These are phyloP conservation scores for Populus ilicifolia DNA, from an alignment of 345 rosid species.

Conservation along the genomic window DNA sequence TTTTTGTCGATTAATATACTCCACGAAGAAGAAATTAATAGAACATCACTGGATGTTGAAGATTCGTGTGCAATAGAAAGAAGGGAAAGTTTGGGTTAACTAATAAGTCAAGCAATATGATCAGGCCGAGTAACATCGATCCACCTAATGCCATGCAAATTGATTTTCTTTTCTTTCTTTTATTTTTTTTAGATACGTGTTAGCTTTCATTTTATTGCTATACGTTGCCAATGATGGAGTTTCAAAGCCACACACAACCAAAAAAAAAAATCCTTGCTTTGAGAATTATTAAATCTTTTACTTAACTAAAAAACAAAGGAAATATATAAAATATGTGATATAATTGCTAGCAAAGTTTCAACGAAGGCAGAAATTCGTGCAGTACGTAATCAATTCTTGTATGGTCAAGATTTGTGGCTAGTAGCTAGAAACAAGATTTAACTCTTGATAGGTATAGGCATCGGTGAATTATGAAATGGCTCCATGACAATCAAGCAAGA, in stretches of 20 bases:
- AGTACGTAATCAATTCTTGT: not conserved
- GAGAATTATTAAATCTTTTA: too few relatives aligned
- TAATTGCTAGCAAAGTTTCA: not conserved
- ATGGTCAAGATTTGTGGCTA: not conserved
- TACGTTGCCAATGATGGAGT: too few relatives aligned
- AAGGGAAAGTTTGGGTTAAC: not conserved
- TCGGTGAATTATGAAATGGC: not conserved
- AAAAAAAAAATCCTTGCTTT: too few relatives aligned
- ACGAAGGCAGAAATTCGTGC: not conserved
- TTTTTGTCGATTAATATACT: too few relatives aligned
- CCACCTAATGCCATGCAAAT: too few relatives aligned
- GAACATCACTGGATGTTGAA: slow-evolving; percentile 2
- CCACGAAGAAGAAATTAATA: not conserved
- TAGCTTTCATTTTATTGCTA: too few relatives aligned
- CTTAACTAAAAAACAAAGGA: too few relatives aligned
- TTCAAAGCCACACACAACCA: not conserved
- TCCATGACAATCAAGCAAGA: not conserved
- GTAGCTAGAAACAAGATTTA: not conserved
- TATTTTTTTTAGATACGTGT: too few relatives aligned
- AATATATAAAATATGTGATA: too few relatives aligned
- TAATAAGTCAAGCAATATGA: not conserved
- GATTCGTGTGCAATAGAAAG: not conserved
- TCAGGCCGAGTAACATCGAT: too few relatives aligned
- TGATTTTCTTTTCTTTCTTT: not conserved
- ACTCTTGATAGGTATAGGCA: not conserved